Base-by-base conservation (phyloP, 2,329 filamentous ascomycete species). In the Apiospora rasikravindrae region DNA sequence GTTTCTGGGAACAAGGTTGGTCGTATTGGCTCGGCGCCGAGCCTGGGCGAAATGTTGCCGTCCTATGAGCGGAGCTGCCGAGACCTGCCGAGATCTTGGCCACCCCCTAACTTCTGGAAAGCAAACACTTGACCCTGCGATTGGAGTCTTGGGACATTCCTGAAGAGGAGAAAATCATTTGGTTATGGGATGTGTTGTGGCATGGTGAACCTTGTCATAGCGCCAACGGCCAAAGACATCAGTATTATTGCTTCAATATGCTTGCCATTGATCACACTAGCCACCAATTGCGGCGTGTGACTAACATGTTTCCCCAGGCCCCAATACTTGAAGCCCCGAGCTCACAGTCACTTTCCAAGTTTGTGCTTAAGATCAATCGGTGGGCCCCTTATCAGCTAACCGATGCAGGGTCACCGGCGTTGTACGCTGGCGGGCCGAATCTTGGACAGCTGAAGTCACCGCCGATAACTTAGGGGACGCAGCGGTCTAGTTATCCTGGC, bases 111-210 rank as follows among this genome's bases (percentile, higher is more conserved):
- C 37, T 40, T 24, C 33, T 40, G 19, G 57, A n/a, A 37, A 37
- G 16, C 29, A 37, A 37, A 61, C 29, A 37, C 53, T 64, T 64
- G 33, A 33, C 57, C 57, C 7, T 33, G 57, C 57, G 33, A 64
- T n/a, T 64, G 57, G 57, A 37, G 33, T 14, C 57, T 64, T 64
- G 57, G 33, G 57, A 64, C 57, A 64, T 64, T n/a, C 57, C 57
- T 40, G 33, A 64, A 40, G 7, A 22, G 19, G 57, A 40, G 22
- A 64, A n/a, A 40, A 22, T n/a, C 14, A 57, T 40, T 40, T 22
- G 29, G 29, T 22, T 37, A 57, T 61, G 26, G 53, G 53, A 61
- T 57, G 24, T 4, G 7, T 13, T 16, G 16, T 57, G 51, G 51
- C 26, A 57, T 37, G 53, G 16, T 37, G 53, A 61, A 22, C 29